Conservation (phyloP, 2,329 filamentous ascomycete species). For the Amesomyces nigricolor region DNA sequence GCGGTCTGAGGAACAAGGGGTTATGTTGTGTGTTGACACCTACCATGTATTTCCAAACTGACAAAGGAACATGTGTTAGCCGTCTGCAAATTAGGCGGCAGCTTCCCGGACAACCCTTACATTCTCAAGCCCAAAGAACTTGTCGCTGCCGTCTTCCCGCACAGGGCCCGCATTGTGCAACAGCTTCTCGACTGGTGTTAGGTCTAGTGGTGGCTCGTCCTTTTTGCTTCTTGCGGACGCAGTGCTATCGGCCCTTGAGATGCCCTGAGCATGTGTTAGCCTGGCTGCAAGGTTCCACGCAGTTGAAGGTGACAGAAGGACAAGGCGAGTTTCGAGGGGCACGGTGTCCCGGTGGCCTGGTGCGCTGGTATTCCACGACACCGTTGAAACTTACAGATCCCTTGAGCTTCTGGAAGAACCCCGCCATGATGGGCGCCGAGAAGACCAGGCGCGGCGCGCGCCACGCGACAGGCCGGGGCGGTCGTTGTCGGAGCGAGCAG, state of each 20-base stretch:
- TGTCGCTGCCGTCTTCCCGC: slow-evolving; percentile 85
- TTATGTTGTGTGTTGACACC: slow-evolving; percentile 22
- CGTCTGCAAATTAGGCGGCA: slow-evolving; percentile 8
- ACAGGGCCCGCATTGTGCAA: slow-evolving; percentile 75
- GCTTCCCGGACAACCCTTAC: slow-evolving; percentile 49
- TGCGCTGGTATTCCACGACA: not conserved
- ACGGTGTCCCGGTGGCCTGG: not conserved
- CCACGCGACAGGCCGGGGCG: slow-evolving; percentile 17
- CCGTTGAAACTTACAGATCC: slow-evolving; percentile 44
- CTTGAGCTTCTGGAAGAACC: slow-evolving; percentile 57
- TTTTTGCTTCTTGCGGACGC: slow-evolving; percentile 43
- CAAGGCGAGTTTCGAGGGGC: not conserved
- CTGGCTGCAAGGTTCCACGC: slow-evolving; percentile 3
- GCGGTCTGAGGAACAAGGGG: not conserved
- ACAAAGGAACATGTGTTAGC: slow-evolving; percentile 32
- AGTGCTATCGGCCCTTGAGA: slow-evolving; percentile 40
- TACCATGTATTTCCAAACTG: slow-evolving; percentile 99
- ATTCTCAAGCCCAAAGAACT: slow-evolving; percentile 98
- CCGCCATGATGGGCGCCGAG: slow-evolving; percentile 41
- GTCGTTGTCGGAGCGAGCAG: slow-evolving; percentile 4
- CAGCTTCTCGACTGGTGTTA: slow-evolving; percentile 65
- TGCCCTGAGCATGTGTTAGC: slow-evolving; percentile 36
- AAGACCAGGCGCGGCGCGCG: slow-evolving; percentile 16
- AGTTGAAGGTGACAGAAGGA: slow-evolving; percentile 2
- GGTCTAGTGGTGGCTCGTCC: slow-evolving; percentile 52